These are phyloP conservation scores for Rhizophagus sp. DNA, from an alignment of 192 early-diverging fungal species.

Conservation along the genomic window DNA sequence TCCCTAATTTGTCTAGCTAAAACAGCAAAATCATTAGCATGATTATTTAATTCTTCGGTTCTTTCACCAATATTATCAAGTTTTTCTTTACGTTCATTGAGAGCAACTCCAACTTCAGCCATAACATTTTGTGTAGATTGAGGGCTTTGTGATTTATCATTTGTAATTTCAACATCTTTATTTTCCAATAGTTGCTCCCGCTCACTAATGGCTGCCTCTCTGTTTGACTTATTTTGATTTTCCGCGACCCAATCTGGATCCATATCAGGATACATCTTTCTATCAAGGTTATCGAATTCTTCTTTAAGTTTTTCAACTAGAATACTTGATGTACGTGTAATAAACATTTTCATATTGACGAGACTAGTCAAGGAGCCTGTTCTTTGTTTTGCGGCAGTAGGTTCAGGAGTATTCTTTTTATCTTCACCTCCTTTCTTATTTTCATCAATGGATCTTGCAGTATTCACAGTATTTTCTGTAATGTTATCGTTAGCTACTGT, in stretches of 20 bases:
- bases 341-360: background rate
- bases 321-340: background rate
- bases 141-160: background rate
- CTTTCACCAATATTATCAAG: constrained; percentile 58
- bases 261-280: background rate
- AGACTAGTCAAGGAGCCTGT: background rate
- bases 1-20: constrained; percentile 61
- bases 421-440: background rate
- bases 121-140: constrained; percentile 17
- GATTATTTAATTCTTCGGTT: constrained; percentile 55
- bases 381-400: background rate
- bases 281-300: constrained; percentile 4
- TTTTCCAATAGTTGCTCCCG: constrained; percentile 1
- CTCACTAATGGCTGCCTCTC: background rate
- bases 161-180: background rate
- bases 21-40: constrained; percentile 56
- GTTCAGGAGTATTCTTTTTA: background rate
- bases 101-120: constrained; percentile 31
- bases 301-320: background rate
- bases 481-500: background rate
- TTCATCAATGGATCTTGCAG: background rate
- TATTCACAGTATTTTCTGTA: background rate
- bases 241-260: background rate
- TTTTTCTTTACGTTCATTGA: constrained; percentile 72
- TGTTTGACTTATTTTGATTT: background rate